A percentile compares a stretch with the other conserved stretches of the same genome.
phyloP scores from a whole-genome alignment of 2,329 filamentous ascomycete species.

The Ophiostoma triangulosporum region DNA sequence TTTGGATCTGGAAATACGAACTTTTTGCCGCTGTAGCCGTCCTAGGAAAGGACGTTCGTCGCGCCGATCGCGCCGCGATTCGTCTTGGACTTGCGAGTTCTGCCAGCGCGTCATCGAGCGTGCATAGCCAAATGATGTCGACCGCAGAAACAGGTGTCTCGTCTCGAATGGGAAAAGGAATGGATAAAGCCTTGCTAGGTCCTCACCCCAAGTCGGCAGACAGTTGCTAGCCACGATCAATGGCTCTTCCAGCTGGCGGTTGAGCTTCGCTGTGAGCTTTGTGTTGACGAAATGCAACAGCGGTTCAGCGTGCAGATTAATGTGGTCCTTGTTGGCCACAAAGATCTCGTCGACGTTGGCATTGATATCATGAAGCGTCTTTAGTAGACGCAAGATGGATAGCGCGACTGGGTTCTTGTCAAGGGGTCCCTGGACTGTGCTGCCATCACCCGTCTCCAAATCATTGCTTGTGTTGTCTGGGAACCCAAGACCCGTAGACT shows the following conservation, averaged over 20 bases:
- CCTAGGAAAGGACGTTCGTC: conserved; percentile 89
- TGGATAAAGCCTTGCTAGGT: conserved; percentile 81
- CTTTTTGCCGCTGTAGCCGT: conserved; percentile 86
- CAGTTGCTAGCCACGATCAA: conserved; percentile 95
- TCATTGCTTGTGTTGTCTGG: conserved; percentile 34
- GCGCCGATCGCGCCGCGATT: conserved; percentile 67
- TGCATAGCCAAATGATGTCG: conserved; percentile 94
- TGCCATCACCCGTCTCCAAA: not conserved
- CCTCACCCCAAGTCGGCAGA: conserved; percentile 89
- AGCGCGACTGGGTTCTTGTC: conserved; percentile 73
- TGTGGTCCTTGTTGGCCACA: conserved; percentile 57
- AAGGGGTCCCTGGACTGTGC: conserved; percentile 57
- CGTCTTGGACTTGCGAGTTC: conserved; percentile 70
- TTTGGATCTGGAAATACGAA: conserved; percentile 88
- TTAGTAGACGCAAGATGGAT: conserved; percentile 74
- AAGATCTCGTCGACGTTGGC: conserved; percentile 86
- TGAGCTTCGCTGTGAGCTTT: conserved; percentile 93
- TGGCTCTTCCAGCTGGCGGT: conserved; percentile 90
- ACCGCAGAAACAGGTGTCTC: conserved; percentile 89
- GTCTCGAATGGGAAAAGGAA: conserved; percentile 98
- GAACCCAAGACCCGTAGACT: conserved; percentile 48
- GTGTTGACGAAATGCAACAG: conserved; percentile 95
- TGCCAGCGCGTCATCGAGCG: conserved; percentile 97
- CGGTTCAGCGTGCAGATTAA: conserved; percentile 66
- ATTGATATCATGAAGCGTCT: conserved; percentile 85